phyloP scores from a whole-genome alignment of 2,329 filamentous ascomycete species.

The Leptosphaerulina australis region DNA sequence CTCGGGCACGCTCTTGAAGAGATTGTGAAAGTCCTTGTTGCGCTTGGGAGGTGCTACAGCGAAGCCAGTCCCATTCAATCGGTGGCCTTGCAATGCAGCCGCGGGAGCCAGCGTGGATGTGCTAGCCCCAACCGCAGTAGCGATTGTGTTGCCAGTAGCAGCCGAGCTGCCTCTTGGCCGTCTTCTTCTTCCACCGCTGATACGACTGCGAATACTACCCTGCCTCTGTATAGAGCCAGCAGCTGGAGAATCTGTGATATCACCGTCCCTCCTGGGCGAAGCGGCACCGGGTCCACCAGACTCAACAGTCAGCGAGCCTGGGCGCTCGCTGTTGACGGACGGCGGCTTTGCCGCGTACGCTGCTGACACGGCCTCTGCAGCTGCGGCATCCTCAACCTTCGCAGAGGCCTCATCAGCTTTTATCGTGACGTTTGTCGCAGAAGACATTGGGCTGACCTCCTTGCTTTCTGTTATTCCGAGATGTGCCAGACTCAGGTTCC shows the following conservation, averaged over 20 bases:
- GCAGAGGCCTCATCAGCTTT: conserved; percentile 59
- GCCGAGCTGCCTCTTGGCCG: conserved; percentile 83
- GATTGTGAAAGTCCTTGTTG: conserved; percentile 89
- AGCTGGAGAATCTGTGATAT: conserved; percentile 66
- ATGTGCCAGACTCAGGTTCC: conserved; percentile 87
- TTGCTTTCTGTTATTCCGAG: conserved; percentile 75
- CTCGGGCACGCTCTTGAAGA: conserved; percentile 96
- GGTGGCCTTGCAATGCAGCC: conserved; percentile 66
- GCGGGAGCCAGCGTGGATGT: conserved; percentile 72
- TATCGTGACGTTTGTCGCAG: conserved; percentile 63
- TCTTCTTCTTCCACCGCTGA: conserved; percentile 60
- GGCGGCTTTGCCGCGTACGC: conserved; percentile 59
- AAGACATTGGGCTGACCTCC: conserved; percentile 62
- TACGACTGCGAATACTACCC: conserved; percentile 59
- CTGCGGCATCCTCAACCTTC: conserved; percentile 64
- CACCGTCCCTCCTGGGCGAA: conserved; percentile 67
- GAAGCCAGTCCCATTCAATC: conserved; percentile 92
- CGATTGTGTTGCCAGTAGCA: conserved; percentile 69
- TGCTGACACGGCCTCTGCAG: conserved; percentile 65
- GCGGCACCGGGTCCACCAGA: conserved; percentile 41
- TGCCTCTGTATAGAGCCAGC: conserved; percentile 59
- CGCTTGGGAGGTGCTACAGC: conserved; percentile 95
- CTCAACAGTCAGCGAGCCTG: conserved; percentile 48
- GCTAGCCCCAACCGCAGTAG: conserved; percentile 73
- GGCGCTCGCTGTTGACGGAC: conserved; percentile 42